Conservation (phyloP, 352 stramenopile genomes). For the Globisporangium apiculatum region DNA sequence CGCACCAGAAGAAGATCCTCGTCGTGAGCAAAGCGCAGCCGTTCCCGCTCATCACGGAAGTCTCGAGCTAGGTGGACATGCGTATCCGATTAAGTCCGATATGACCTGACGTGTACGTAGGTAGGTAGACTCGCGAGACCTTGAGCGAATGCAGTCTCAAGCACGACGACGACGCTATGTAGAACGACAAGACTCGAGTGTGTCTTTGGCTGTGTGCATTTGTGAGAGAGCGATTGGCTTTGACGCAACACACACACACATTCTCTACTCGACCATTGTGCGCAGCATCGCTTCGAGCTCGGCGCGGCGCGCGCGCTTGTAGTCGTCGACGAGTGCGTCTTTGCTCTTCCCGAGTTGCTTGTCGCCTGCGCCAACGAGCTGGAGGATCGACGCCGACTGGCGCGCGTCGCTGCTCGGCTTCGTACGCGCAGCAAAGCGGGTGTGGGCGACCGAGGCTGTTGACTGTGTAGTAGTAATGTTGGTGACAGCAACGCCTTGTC, state of each 20-base stretch:
- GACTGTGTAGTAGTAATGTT: not conserved
- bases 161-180: not conserved
- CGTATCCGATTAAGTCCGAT: no score
- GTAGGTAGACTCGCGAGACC: no score
- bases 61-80: constrained; percentile 40
- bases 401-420: constrained; percentile 3
- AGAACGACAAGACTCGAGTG: not conserved
- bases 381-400: constrained; percentile 47
- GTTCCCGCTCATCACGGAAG: constrained; percentile 85
- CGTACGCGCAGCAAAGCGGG: no score
- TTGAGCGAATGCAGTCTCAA: no score
- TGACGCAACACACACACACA: no score
- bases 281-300: constrained; percentile 64
- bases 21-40: constrained; percentile 93
- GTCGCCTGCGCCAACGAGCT: constrained; percentile 34
- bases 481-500: no score
- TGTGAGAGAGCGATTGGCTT: no score
- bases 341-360: constrained; percentile 31
- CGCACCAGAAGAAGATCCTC: constrained; percentile 93
- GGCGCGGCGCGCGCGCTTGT: constrained; percentile 50
- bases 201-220: no score
- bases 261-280: constrained; percentile 41
- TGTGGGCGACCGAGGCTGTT: not conserved
- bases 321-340: constrained; percentile 51
- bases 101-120: no score